A percentile compares a stretch with the other conserved stretches of the same genome.
These are phyloP conservation scores for Dunaliella primolecta DNA, from an alignment of 139 green algal genomes.

Conservation along the genomic window DNA sequence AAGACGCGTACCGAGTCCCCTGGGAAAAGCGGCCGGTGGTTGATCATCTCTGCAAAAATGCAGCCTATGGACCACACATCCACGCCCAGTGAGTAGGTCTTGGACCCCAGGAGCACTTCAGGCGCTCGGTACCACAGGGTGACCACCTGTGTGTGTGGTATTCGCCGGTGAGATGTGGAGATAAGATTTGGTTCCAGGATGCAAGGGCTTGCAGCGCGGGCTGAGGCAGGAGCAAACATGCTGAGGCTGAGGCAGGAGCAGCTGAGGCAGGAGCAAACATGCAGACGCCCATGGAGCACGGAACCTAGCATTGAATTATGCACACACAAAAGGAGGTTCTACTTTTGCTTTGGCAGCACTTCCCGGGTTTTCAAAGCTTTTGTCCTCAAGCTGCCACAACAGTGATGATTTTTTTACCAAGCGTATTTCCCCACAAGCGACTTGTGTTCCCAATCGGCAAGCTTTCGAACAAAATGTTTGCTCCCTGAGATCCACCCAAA, in stretches of 20 bases:
- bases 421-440: no score
- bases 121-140: conserved; percentile 94
- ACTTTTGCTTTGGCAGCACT: no score
- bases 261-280: not conserved
- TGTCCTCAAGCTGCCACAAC: no score
- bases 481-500: no score
- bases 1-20: conserved; percentile 55
- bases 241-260: not conserved
- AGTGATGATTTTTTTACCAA: no score
- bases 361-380: no score
- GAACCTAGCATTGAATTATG: no score
- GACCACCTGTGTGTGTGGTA: conserved; percentile 69
- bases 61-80: conserved; percentile 97
- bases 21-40: conserved; percentile 69
- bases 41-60: conserved; percentile 98
- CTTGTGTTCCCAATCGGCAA: no score
- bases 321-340: no score
- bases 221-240: not conserved
- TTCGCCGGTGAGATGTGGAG: not conserved
- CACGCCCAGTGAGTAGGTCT: conserved; percentile 92
- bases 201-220: no score
- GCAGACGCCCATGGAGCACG: no score
- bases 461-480: no score
- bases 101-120: conserved; percentile 93
- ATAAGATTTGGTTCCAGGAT: not conserved